A percentile compares a stretch with the other conserved stretches of the same genome.
These are phyloP conservation scores for Ottelia alismoides DNA, from an alignment of 106 monocot species.

Conservation along the genomic window DNA sequence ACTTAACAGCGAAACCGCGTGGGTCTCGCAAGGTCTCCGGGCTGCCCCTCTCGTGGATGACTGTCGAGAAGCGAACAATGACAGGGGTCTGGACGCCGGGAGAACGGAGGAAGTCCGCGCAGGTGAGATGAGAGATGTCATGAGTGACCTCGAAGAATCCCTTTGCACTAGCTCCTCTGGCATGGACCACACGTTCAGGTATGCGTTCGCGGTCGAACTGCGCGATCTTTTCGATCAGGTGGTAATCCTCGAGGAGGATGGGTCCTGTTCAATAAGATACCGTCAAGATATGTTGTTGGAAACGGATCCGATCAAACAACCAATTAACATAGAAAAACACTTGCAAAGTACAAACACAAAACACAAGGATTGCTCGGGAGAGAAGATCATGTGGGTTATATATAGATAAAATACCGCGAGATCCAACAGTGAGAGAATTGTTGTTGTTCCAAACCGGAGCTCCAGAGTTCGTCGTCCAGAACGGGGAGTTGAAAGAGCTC, in stretches of 20 bases:
- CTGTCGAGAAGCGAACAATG: conserved; percentile 63
- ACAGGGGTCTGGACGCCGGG: conserved; percentile 59
- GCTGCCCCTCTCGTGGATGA: conserved; percentile 65
- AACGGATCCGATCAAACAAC: no score
- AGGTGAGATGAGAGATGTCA: conserved; percentile 56
- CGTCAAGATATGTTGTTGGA: no score
- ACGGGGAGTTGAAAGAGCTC: conserved; percentile 51
- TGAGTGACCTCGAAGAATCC: no score
- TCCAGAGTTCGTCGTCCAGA: conserved; percentile 89
- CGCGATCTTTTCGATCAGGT: conserved; percentile 52
- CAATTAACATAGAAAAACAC: no score
- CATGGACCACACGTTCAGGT: conserved; percentile 59
- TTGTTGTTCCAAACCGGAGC: conserved; percentile 98
- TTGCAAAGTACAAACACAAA: no score
- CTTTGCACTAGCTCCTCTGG: no score
- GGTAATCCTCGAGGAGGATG: conserved; percentile 67
- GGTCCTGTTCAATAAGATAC: conserved; percentile 46
- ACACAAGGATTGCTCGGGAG: no score
- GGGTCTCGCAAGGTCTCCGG: conserved; percentile 66
- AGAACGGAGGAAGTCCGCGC: conserved; percentile 58
- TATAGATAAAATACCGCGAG: conserved; percentile 72
- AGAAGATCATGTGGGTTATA: no score
- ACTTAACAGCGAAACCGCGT: conserved; percentile 59
- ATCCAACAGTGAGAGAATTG: conserved; percentile 72
- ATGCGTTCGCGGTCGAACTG: conserved; percentile 59